A percentile compares a stretch with the other conserved stretches of the same genome.
Conservation (phyloP, 768 basidiomycete species). For the Glaciozyma martinii region DNA sequence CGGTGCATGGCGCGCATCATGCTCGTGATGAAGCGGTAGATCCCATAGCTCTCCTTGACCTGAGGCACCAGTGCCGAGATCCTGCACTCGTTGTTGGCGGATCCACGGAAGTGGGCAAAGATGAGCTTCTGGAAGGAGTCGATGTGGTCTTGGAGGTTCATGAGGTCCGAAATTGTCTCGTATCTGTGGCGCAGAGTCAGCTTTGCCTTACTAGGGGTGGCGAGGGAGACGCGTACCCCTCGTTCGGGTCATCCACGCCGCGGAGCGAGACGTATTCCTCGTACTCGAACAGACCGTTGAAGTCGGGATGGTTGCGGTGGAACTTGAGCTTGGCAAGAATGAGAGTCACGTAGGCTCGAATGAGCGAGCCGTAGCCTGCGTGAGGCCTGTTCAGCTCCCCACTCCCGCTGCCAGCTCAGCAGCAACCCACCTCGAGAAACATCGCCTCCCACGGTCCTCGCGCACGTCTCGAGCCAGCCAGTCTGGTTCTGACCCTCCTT, state of each 20-base stretch:
- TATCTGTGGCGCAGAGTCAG: constrained; percentile 53
- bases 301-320: constrained; percentile 89
- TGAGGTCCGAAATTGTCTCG: constrained; percentile 94
- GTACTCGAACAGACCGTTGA: constrained; percentile 98
- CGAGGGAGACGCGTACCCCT: constrained; percentile 62
- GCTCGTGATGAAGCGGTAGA: constrained; percentile 96
- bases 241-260: constrained; percentile 96
- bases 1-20: constrained; percentile 97
- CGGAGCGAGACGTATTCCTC: constrained; percentile 96
- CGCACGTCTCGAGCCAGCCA: constrained; percentile 95
- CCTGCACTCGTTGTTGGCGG: constrained; percentile 90
- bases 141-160: constrained; percentile 96
- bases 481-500: constrained; percentile 96
- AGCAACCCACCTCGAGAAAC: constrained; percentile 58
- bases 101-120: constrained; percentile 85
- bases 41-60: constrained; percentile 98
- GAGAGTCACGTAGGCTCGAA: constrained; percentile 92
- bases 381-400: not conserved
- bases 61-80: constrained; percentile 92
- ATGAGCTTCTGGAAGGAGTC: constrained; percentile 98
- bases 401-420: not conserved
- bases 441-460: constrained; percentile 72
- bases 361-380: constrained; percentile 80
- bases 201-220: not conserved
- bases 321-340: constrained; percentile 90